Evolutionary conservation across 2,329 filamentous ascomycete genomes (phyloP), one percentile per base, ranked within the genome.

Genomic region (Colletotrichum australisinense): DNA sequence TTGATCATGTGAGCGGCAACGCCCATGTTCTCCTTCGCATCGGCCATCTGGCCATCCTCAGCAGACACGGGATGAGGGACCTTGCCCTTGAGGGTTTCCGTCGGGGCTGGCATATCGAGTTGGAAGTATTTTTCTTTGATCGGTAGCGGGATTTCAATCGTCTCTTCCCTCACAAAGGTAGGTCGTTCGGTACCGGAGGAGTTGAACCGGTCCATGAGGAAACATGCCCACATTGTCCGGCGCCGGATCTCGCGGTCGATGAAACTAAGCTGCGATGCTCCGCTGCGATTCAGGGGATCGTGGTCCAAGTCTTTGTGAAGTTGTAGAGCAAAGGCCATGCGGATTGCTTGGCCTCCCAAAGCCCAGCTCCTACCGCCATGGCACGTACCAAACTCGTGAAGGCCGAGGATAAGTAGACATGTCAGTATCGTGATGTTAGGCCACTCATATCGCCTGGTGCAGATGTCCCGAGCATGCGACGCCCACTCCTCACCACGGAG

Each of bases 171-270:
- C 67, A 98, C 93, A 77, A 98, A 98, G 66, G 95, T 94, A 24
- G 97, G 97, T 49, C 96, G 90, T 78, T 98, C 95, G 2, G 95
- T 97, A 2, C 97, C 96, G 1, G 95, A 98, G 0, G 96, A 98
- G 83, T 97, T 98, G 86, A 98, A 98, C 0, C 96, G 92, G 81
- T 99, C 97, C 95, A 98, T 98, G 69, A 98, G 83, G 79, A 98
- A 98, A 80, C 96, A 98, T 14, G 95, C 94, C 97, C 97, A 99
- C 96, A 99, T 98, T 2, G 95, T 97, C 69, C 97, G 90, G 76
- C 97, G 88, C 73, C 97, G 90, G 67, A 98, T 98, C 81, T 99
- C 97, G 32, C 95, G 93, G 81, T 98, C 97, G 19, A 95, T 95
- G 77, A 97, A 97, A 80, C 95, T 98, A 65, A 97, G 88, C 75